Conservation (phyloP, 148 eudicot species). For the Hydrangea macrophylla region DNA sequence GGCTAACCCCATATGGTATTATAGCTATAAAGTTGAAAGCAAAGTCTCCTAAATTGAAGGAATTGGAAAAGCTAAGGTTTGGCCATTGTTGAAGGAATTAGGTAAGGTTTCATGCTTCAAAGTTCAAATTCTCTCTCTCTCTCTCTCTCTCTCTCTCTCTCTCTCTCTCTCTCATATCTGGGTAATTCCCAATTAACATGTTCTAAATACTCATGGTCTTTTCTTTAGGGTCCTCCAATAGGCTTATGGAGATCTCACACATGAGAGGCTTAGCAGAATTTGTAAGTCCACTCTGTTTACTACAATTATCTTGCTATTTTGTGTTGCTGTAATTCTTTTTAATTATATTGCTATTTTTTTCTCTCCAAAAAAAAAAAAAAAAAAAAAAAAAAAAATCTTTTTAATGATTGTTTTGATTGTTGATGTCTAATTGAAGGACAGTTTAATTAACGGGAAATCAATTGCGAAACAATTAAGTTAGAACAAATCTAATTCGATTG, state of each 20-base stretch:
- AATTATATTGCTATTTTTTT: too few relatives aligned
- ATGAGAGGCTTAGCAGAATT: conserved; percentile 21
- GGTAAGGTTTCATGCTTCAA: conserved; percentile 2
- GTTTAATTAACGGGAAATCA: background rate
- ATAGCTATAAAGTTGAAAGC: conserved; percentile 8
- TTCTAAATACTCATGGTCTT: background rate
- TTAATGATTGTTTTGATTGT: too few relatives aligned
- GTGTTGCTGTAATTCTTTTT: background rate
- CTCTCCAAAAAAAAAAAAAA: too few relatives aligned
- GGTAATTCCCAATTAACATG: conserved; percentile 2
- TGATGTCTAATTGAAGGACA: too few relatives aligned
- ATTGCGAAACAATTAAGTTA: background rate
- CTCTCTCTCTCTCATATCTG: background rate
- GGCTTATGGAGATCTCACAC: conserved; percentile 43
- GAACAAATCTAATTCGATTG: too few relatives aligned
- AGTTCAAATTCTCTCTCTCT: background rate
- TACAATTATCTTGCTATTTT: background rate
- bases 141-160: conserved; percentile 10
- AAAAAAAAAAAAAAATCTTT: too few relatives aligned
- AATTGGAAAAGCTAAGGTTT: background rate
- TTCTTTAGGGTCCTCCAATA: conserved; percentile 14
- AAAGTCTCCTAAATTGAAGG: conserved; percentile 1
- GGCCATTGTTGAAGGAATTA: conserved; percentile 7
- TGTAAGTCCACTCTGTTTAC: conserved; percentile 1
- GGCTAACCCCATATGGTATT: background rate